Evolutionary conservation across 2,329 filamentous ascomycete genomes (phyloP).

Genomic region (Domatiomyces globalis): DNA sequence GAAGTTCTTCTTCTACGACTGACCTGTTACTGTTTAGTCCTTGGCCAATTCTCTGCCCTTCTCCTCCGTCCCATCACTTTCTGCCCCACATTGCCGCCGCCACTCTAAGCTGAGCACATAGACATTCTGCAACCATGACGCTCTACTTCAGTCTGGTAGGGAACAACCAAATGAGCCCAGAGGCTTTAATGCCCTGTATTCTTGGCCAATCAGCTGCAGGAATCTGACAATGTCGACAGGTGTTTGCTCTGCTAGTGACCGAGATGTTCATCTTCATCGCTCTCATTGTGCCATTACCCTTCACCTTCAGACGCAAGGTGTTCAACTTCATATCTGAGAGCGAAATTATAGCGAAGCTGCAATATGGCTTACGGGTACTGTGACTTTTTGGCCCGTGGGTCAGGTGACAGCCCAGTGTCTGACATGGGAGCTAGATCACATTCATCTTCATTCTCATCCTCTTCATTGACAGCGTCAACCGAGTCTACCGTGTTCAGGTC

Average conservation of each 20-base stretch:
- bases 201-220: not conserved
- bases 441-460: slow-evolving; percentile 98
- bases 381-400: not conserved
- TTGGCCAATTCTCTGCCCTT: not conserved
- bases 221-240: slow-evolving; percentile 22
- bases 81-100: not conserved
- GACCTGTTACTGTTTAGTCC: not conserved
- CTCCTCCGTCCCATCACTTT: not conserved
- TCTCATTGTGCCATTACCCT: slow-evolving; percentile 66
- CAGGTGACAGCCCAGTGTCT: slow-evolving; percentile 8
- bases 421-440: slow-evolving; percentile 49
- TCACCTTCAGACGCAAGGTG: slow-evolving; percentile 68
- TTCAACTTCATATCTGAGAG: slow-evolving; percentile 95
- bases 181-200: slow-evolving; percentile 1
- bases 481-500: slow-evolving; percentile 90
- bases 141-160: slow-evolving; percentile 45
- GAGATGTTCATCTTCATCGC: slow-evolving; percentile 38
- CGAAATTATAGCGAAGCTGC: slow-evolving; percentile 70
- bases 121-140: slow-evolving; percentile 41
- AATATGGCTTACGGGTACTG: slow-evolving; percentile 81
- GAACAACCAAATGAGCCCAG: slow-evolving; percentile 11
- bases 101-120: not conserved
- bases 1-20: not conserved
- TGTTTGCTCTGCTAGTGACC: slow-evolving; percentile 35
- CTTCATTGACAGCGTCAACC: slow-evolving; percentile 91